A percentile compares a stretch with the other conserved stretches of the same genome.
These are phyloP conservation scores for Volvox carteri DNA, from an alignment of 163 green algal genomes.

Conservation along the genomic window DNA sequence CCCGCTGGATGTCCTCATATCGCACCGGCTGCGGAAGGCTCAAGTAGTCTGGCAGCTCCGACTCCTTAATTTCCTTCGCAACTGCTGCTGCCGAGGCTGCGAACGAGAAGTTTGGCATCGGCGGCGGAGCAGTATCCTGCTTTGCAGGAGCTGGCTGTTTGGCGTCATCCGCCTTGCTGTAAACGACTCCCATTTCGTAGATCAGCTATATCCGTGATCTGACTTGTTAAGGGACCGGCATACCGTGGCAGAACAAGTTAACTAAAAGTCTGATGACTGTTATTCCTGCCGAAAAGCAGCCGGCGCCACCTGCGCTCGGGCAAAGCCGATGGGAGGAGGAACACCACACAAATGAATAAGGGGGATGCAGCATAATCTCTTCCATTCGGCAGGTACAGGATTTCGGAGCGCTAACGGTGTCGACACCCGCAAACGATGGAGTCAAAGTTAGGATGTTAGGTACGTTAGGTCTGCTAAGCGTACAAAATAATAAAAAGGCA, in stretches of 20 bases:
- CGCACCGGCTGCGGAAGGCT: constrained; percentile 88
- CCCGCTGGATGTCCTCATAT: constrained; percentile 95
- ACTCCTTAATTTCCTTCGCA: constrained; percentile 58
- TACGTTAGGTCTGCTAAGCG: too few species aligned
- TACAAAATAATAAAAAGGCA: too few species aligned
- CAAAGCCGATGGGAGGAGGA: too few species aligned
- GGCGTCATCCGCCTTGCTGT: constrained; percentile 39
- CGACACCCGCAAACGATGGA: neutral
- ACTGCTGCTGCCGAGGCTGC: constrained; percentile 45
- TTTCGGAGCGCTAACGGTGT: neutral
- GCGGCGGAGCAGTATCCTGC: constrained; percentile 60
- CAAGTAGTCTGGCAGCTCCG: constrained; percentile 74
- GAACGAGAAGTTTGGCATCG: constrained; percentile 72
- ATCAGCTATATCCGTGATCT: neutral
- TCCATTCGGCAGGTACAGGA: neutral
- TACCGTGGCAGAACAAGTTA: neutral
- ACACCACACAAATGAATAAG: too few species aligned
- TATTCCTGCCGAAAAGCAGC: too few species aligned
- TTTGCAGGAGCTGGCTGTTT: constrained; percentile 48
- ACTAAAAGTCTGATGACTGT: too few species aligned
- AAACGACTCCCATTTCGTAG: constrained; percentile 29
- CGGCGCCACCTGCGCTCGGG: too few species aligned
- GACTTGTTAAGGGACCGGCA: neutral
- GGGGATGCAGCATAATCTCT: too few species aligned
- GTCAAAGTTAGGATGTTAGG: too few species aligned